Evolutionary conservation across 148 eudicot species (phyloP).

Genomic region (Silene uniflora): DNA sequence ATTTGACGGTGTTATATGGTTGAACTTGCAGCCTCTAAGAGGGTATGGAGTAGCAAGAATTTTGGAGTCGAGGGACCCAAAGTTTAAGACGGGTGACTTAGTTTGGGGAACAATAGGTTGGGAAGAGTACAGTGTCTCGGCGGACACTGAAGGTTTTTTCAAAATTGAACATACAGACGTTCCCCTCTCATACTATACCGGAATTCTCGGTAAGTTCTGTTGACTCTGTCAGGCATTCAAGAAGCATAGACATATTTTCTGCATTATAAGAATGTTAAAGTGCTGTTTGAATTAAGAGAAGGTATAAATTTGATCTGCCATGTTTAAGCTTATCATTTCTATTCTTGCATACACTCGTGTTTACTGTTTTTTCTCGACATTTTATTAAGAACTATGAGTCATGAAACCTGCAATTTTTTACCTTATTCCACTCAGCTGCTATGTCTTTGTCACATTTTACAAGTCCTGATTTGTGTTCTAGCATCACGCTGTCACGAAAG

Average conservation of each 20-base stretch:
- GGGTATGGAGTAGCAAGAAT: conserved; percentile 36
- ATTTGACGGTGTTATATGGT: not conserved
- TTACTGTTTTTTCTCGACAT: not conserved
- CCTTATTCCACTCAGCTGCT: no score
- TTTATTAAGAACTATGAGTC: not conserved
- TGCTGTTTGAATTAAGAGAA: not conserved
- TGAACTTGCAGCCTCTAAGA: conserved; percentile 22
- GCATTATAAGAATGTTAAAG: not conserved
- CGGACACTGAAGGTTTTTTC: conserved; percentile 20
- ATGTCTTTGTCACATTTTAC: no score
- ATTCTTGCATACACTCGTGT: not conserved
- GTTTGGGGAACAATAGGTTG: conserved; percentile 38
- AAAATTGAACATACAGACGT: conserved; percentile 41
- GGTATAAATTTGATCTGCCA: not conserved
- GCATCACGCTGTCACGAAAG: not conserved
- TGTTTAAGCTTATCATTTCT: not conserved
- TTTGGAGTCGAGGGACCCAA: conserved; percentile 31
- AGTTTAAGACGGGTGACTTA: conserved; percentile 38
- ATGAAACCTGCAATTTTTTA: not conserved
- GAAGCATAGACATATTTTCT: not conserved
- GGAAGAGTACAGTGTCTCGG: conserved; percentile 40
- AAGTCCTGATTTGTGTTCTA: no score
- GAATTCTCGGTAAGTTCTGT: conserved; percentile 32
- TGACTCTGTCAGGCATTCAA: not conserved
- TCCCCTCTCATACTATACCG: conserved; percentile 39